Evolutionary conservation across 2,329 filamentous ascomycete genomes (phyloP).

Genomic region (Cercospora sesami): DNA sequence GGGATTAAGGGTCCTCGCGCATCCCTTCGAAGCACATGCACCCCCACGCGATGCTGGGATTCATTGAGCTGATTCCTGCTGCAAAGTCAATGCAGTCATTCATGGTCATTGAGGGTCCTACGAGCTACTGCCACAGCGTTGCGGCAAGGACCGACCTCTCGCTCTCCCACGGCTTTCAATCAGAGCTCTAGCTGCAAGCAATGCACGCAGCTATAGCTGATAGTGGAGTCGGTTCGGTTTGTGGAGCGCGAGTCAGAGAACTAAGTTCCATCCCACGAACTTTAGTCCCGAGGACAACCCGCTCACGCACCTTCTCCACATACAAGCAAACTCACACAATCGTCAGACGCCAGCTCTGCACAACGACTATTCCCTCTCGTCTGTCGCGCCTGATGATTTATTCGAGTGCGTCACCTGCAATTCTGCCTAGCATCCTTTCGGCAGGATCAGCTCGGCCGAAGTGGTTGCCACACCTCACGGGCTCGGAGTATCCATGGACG

Average conservation of each 20-base stretch:
- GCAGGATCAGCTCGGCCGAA: not conserved
- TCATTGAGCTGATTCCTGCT: not conserved
- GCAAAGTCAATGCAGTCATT: not conserved
- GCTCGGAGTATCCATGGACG: slow-evolving; percentile 11
- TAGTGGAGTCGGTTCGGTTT: not conserved
- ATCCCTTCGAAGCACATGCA: not conserved
- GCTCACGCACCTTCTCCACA: slow-evolving; percentile 3
- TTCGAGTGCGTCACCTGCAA: not conserved
- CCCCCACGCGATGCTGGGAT: not conserved
- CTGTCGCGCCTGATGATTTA: not conserved
- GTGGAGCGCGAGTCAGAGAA: not conserved
- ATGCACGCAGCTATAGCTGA: slow-evolving; percentile 1
- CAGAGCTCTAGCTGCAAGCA: not conserved
- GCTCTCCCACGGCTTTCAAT: not conserved
- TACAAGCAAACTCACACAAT: not conserved
- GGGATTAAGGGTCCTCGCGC: not conserved
- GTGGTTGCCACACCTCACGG: not conserved
- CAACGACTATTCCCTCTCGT: not conserved
- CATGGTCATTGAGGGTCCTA: not conserved
- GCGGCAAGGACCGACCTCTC: not conserved
- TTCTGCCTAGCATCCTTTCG: not conserved
- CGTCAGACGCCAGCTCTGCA: not conserved
- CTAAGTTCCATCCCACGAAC: slow-evolving; percentile 5
- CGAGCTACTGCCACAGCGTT: not conserved
- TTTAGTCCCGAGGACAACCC: not conserved